phyloP scores from a whole-genome alignment of 1,284 basidiomycete species.

The Leccinum fallax region DNA sequence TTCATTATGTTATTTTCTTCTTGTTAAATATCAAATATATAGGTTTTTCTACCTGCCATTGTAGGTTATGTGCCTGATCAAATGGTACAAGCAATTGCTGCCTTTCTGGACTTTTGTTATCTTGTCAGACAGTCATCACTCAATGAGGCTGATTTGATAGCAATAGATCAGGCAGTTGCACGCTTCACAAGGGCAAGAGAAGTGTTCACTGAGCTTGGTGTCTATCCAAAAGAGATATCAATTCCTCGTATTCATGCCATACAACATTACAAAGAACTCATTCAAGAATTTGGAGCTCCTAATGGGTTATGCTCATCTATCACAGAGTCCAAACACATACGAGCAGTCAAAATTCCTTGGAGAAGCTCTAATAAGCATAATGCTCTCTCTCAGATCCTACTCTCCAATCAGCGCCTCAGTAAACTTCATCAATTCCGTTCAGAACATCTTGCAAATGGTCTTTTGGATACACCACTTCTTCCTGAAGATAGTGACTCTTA shows the following conservation, averaged over 20 bases:
- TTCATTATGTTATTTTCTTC: too few species aligned
- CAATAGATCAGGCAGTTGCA: not conserved
- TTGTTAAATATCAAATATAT: too few species aligned
- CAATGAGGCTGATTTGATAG: not conserved
- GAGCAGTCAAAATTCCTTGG: not conserved
- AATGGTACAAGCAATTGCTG: slow-evolving; percentile 9
- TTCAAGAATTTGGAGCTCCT: not conserved
- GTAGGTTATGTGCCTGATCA: not conserved
- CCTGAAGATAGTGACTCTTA: not conserved
- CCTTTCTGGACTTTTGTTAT: slow-evolving; percentile 18
- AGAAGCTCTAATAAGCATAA: not conserved
- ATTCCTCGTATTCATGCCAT: not conserved
- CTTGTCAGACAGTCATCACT: not conserved
- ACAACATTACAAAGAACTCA: not conserved
- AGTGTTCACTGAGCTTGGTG: not conserved
- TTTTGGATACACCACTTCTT: not conserved
- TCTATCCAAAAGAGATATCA: not conserved
- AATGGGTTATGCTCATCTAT: not conserved
- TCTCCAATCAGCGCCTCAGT: not conserved
- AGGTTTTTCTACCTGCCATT: too few species aligned
- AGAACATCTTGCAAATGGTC: not conserved
- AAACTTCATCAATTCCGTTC: not conserved
- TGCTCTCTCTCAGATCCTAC: not conserved
- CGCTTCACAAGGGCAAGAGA: not conserved
- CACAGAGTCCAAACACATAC: not conserved